These are phyloP conservation scores for Claviceps lovelessii DNA, from an alignment of 2,329 filamentous ascomycete species.

Conservation along the genomic window DNA sequence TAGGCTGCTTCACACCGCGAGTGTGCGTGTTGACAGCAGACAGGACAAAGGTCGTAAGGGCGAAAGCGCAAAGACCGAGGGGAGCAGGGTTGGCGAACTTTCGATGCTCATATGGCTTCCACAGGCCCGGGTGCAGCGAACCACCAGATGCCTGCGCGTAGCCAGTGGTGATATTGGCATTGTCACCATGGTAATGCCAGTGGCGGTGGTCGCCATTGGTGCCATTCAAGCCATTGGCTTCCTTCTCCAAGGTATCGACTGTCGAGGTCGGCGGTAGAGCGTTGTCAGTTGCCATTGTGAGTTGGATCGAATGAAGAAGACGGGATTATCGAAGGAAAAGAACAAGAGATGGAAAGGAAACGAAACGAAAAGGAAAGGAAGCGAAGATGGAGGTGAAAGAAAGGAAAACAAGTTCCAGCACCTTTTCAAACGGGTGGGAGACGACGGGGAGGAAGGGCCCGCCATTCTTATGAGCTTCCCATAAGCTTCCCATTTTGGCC, in stretches of 20 bases:
- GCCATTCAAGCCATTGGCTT: slow-evolving; percentile 3
- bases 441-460: neutral
- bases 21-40: slow-evolving; percentile 58
- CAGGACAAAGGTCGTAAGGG: slow-evolving; percentile 69
- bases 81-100: slow-evolving; percentile 71
- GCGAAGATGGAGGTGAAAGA: too few relatives aligned
- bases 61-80: slow-evolving; percentile 64
- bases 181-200: slow-evolving; percentile 14
- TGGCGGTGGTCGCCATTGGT: slow-evolving; percentile 2
- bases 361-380: too few relatives aligned
- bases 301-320: neutral
- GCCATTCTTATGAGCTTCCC: neutral
- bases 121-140: slow-evolving; percentile 56
- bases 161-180: slow-evolving; percentile 10
- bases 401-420: too few relatives aligned
- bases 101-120: slow-evolving; percentile 49
- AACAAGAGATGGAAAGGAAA: too few relatives aligned
- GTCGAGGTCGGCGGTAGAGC: neutral
- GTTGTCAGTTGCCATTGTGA: slow-evolving; percentile 7
- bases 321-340: neutral
- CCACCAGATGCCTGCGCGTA: slow-evolving; percentile 30
- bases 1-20: slow-evolving; percentile 43
- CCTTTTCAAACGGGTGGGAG: neutral
- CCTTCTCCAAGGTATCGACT: slow-evolving; percentile 8
- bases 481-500: neutral